Percentiles rank a stretch among this genome's conserved stretches.
These are phyloP conservation scores for Leucosporidium scottii DNA, from an alignment of 768 basidiomycete genomes.

Conservation along the genomic window DNA sequence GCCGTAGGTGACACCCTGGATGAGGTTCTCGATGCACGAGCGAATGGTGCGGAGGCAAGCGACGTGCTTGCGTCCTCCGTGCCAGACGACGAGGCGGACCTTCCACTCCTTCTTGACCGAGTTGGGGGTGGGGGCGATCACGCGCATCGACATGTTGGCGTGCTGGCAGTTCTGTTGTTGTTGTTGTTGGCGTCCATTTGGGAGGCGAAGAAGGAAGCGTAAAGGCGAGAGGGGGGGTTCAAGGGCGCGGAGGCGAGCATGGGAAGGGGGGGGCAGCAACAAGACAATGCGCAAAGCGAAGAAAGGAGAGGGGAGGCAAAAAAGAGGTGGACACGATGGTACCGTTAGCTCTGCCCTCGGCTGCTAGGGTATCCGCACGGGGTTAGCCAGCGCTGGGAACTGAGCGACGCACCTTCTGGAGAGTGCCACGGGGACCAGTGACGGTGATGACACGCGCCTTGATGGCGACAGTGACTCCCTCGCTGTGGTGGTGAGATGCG, in stretches of 20 bases:
- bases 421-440: constrained; percentile 81
- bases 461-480: constrained; percentile 73
- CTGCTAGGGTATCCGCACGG: not conserved
- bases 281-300: not conserved
- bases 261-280: not conserved
- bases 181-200: too few species aligned
- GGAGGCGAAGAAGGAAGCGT: not conserved
- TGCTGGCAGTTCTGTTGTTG: constrained; percentile 62
- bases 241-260: not conserved
- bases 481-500: constrained; percentile 39
- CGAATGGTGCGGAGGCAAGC: constrained; percentile 95
- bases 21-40: constrained; percentile 93
- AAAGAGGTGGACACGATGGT: not conserved
- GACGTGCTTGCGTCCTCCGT: constrained; percentile 95
- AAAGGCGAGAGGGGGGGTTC: not conserved
- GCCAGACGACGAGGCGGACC: constrained; percentile 92
- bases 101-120: constrained; percentile 56
- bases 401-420: constrained; percentile 55
- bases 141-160: constrained; percentile 64
- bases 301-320: not conserved
- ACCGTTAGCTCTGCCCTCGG: not conserved
- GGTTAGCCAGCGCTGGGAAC: not conserved
- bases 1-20: constrained; percentile 94
- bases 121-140: constrained; percentile 53
- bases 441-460: constrained; percentile 90